Base-by-base conservation (phyloP, 2,329 filamentous ascomycete species). In the Aspergillus melleus region DNA sequence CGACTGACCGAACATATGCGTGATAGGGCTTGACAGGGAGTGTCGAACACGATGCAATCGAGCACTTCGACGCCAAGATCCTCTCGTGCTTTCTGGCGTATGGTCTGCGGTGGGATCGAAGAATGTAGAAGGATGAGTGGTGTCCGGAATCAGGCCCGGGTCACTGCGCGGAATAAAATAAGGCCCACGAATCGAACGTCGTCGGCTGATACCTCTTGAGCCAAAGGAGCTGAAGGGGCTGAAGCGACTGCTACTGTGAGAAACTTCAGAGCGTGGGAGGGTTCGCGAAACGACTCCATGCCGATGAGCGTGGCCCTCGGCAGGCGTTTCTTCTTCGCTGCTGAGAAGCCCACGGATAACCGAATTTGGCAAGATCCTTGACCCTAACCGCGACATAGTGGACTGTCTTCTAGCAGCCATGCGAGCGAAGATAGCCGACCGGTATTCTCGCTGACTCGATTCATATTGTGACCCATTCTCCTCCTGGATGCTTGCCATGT, bases 361-460 rank as follows among this genome's bases (percentile, higher is more conserved):
- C 12, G 76, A 76, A 58, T 80, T 78, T 39, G 80, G 79, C n/a
- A 81, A 64, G 29, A 82, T 73, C 60, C 79, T 74, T 20, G 80
- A 80, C 14, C 79, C 78, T 49, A 82, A 68, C 44, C 80, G 72
- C 54, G 79, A 81, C 75, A 82, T 79, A 14, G 79, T 75, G 4
- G 79, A 81, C 60, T 77, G 78, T 59, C 78, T 73, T 64, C 77
- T 74, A 36, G 74, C 68, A 55, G 74, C 71, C 61, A 78, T 67
- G 59, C 72, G 66, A 64, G 74, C 58, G 64, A 77, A 61, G 32
- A 73, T 67, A 59, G 71, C 66, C 42, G 69, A 70, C 42, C 68
- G 70, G 58, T 65, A 71, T 46, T 74, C 73, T 16, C 71, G 68
- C 36, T 74, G 66, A 32, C 66, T 65, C 26, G 66, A 57, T 51